Percentiles rank a stretch among this genome's conserved stretches.
These are phyloP conservation scores for Phalaenopsis aphrodite DNA, from an alignment of 106 monocot genomes.

Conservation along the genomic window DNA sequence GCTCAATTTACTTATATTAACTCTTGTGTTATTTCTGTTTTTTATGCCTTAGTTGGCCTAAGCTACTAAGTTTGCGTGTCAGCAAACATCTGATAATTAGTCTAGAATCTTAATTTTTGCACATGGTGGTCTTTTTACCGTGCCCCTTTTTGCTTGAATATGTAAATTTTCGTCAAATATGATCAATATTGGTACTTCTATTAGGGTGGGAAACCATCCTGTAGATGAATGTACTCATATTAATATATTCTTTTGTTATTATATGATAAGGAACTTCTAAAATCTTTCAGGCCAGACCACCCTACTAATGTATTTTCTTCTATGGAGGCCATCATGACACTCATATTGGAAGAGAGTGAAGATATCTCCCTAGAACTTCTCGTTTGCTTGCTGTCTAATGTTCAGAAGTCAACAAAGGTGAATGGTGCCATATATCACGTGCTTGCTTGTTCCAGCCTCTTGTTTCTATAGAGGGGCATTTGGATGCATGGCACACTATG, in stretches of 20 bases:
- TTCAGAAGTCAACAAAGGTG: conserved; percentile 57
- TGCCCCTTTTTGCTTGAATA: neutral
- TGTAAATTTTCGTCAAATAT: neutral
- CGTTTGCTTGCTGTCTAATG: conserved; percentile 34
- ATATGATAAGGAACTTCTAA: neutral
- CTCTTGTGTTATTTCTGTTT: too few relatives aligned
- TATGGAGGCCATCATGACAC: conserved; percentile 83
- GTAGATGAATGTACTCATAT: neutral
- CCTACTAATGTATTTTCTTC: conserved; percentile 37
- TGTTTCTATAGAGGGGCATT: too few relatives aligned
- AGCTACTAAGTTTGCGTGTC: too few relatives aligned
- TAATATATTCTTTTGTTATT: neutral
- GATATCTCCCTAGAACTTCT: conserved; percentile 58
- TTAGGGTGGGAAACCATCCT: neutral
- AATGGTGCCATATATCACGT: neutral
- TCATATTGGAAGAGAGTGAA: conserved; percentile 88
- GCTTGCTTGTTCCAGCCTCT: neutral
- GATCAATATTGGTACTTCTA: neutral
- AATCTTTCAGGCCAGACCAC: conserved; percentile 38
- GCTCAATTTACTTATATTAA: neutral
- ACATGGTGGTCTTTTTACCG: neutral
- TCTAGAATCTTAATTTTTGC: neutral
- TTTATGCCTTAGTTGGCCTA: too few relatives aligned
- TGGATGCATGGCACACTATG: too few relatives aligned
- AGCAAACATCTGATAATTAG: too few relatives aligned